A percentile compares a stretch with the other conserved stretches of the same genome.
phyloP scores from a whole-genome alignment of 2,329 filamentous ascomycete genomes.

The Helotiales sp. region DNA sequence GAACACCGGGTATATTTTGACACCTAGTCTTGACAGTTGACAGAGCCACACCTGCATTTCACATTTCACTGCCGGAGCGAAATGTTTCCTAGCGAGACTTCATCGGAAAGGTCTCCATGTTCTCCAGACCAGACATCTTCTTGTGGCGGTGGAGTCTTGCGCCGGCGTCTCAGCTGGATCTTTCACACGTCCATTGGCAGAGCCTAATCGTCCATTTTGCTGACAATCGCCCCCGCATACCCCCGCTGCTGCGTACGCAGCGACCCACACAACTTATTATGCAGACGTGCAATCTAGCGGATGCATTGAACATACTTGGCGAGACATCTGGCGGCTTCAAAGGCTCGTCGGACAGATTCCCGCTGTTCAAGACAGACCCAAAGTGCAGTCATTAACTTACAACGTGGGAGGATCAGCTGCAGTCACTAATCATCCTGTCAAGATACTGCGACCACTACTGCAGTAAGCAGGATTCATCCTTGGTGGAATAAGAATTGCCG shows the following conservation, averaged over 20 bases:
- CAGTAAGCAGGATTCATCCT: not conserved
- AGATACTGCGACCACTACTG: not conserved
- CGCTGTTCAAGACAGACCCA: not conserved
- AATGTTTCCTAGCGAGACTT: not conserved
- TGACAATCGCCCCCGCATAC: not conserved
- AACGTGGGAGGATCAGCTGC: not conserved
- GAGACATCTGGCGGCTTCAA: not conserved
- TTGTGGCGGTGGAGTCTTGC: not conserved
- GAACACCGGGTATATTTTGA: not conserved
- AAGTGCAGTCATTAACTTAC: not conserved
- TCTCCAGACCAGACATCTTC: not conserved
- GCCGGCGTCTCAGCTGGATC: not conserved
- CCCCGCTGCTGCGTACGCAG: not conserved
- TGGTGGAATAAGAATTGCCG: not conserved
- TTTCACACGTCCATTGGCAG: not conserved
- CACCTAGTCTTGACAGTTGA: not conserved
- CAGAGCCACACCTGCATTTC: not conserved
- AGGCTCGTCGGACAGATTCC: not conserved
- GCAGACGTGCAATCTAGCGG: not conserved
- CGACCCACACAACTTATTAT: not conserved
- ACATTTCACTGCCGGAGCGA: not conserved
- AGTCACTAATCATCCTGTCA: not conserved
- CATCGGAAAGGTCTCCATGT: not conserved
- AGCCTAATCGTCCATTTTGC: not conserved
- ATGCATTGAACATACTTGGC: not conserved